Percentiles rank a stretch among this genome's conserved stretches.
Evolutionary conservation across 2,329 filamentous ascomycete species (phyloP).

Genomic region (Onygena corvina): DNA sequence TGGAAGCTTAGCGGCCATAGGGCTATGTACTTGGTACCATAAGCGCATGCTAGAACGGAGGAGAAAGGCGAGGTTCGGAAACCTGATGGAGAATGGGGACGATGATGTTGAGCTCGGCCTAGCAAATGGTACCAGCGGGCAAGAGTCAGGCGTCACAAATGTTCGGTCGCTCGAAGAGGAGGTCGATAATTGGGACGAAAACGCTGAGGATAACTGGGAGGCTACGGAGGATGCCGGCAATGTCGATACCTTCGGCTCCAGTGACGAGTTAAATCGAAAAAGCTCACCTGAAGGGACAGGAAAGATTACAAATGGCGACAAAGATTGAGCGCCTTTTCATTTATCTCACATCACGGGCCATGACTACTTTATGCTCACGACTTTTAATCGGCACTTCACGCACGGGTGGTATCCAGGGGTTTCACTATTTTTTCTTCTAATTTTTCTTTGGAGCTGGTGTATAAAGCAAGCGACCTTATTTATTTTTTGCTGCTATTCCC

Average conservation of each 20-base stretch:
- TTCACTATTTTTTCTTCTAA: not conserved
- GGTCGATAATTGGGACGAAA: slow-evolving; percentile 90
- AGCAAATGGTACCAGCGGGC: slow-evolving; percentile 29
- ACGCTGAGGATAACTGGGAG: slow-evolving; percentile 56
- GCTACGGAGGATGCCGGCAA: slow-evolving; percentile 39
- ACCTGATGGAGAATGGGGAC: slow-evolving; percentile 44
- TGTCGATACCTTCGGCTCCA: not conserved
- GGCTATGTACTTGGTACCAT: slow-evolving; percentile 81
- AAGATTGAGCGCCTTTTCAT: not conserved
- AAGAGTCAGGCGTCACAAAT: slow-evolving; percentile 52
- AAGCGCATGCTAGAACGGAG: slow-evolving; percentile 87
- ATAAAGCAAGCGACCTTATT: not conserved
- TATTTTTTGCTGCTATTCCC: not conserved
- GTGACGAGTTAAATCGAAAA: slow-evolving; percentile 7
- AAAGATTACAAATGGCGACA: not conserved
- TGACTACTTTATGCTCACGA: not conserved
- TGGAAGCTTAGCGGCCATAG: slow-evolving; percentile 61
- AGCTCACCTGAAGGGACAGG: not conserved
- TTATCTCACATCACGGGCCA: not conserved
- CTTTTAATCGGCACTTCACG: not conserved
- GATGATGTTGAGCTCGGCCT: slow-evolving; percentile 24
- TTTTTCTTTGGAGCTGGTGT: not conserved
- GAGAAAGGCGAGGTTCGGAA: slow-evolving; percentile 57
- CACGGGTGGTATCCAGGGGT: not conserved
- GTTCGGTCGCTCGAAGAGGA: slow-evolving; percentile 57